Conservation (phyloP, 257 asterid genomes). For the Ocimum tenuiflorum region DNA sequence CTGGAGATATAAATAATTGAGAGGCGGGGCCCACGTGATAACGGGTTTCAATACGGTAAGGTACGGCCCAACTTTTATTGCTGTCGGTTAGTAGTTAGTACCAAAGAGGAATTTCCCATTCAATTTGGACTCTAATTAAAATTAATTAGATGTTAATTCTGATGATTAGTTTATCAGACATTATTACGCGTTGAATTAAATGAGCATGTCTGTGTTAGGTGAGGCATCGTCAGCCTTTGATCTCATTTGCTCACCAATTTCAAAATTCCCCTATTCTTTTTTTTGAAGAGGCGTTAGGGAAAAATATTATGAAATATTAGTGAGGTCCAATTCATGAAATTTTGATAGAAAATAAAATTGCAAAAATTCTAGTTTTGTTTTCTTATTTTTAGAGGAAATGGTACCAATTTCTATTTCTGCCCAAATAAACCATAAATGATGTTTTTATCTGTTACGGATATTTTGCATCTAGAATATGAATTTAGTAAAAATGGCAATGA, state of each 20-base stretch:
- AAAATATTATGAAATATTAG: too few relatives aligned
- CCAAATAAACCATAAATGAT: not conserved
- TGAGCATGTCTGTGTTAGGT: constrained; percentile 22
- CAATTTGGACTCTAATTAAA: constrained; percentile 1
- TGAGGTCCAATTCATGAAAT: not conserved
- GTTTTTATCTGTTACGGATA: not conserved
- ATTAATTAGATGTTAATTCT: constrained; percentile 10
- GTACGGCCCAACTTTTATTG: constrained; percentile 34
- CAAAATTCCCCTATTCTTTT: too few relatives aligned
- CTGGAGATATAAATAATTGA: constrained; percentile 16
- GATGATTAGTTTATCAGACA: constrained; percentile 8
- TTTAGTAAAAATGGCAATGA: not conserved
- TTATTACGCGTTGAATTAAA: constrained; percentile 14
- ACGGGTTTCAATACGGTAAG: constrained; percentile 32
- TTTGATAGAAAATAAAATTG: too few relatives aligned
- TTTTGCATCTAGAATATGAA: not conserved
- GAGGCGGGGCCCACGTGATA: constrained; percentile 30
- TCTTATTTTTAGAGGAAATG: not conserved
- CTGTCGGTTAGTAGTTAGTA: constrained; percentile 28
- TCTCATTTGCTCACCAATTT: not conserved
- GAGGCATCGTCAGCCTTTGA: not conserved
- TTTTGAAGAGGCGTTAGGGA: too few relatives aligned
- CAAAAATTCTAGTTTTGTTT: too few relatives aligned
- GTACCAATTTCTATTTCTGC: not conserved
- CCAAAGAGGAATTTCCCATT: constrained; percentile 1